Conservation (phyloP, 768 basidiomycete species). For the Baorangia bicolor region DNA sequence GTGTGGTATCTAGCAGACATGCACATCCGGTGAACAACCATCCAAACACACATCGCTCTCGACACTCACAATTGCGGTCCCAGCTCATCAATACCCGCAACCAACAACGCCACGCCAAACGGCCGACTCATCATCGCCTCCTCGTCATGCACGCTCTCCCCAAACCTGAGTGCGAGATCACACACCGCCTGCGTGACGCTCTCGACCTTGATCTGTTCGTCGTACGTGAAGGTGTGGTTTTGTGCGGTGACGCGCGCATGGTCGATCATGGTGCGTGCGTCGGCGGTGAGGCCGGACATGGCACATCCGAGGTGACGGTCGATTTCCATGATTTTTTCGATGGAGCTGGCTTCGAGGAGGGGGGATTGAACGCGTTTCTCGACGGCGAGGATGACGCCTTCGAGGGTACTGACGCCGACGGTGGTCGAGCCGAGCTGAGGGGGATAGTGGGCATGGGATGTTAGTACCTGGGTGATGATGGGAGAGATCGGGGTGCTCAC, state of each 20-base stretch:
- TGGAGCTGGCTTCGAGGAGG: constrained; percentile 89
- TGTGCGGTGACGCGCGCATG: constrained; percentile 96
- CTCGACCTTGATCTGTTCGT: constrained; percentile 96
- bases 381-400: constrained; percentile 91
- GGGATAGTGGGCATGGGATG: constrained; percentile 4
- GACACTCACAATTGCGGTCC: constrained; percentile 90
- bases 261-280: constrained; percentile 99
- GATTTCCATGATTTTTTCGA: constrained; percentile 99
- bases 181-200: constrained; percentile 98
- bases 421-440: constrained; percentile 94
- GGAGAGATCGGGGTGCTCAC: constrained; percentile 38
- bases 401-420: constrained; percentile 87
- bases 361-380: constrained; percentile 99
- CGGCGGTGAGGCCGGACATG: constrained; percentile 96
- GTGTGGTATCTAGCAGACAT: constrained; percentile 79
- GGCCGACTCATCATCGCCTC: constrained; percentile 99
- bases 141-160: constrained; percentile 98
- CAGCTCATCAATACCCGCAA: constrained; percentile 95
- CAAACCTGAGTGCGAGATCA: constrained; percentile 94
- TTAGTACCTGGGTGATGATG: background rate
- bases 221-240: constrained; percentile 95
- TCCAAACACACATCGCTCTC: background rate
- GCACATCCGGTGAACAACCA: constrained; percentile 4
- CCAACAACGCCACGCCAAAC: constrained; percentile 95
- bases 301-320: constrained; percentile 95